A percentile compares a stretch with the other conserved stretches of the same genome.
Evolutionary conservation across 2,329 filamentous ascomycete species (phyloP).

Genomic region (Ophiosphaerella narmari): DNA sequence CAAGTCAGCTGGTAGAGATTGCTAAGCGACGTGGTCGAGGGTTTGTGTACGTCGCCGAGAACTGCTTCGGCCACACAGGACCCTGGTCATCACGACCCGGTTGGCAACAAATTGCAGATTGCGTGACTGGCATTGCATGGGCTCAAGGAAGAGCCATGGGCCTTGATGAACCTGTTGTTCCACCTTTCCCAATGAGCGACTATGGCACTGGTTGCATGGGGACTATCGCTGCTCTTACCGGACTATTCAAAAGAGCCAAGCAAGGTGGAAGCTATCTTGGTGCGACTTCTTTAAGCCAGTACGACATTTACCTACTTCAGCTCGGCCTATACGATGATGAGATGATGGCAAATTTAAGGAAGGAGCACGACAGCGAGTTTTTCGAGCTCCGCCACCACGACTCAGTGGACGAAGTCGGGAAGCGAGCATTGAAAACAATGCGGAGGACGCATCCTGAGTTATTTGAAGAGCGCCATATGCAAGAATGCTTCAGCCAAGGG

Average conservation of each 20-base stretch:
- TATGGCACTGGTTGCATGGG: slow-evolving; percentile 76
- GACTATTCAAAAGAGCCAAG: slow-evolving; percentile 66
- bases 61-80: slow-evolving; percentile 70
- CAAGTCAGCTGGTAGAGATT: slow-evolving; percentile 58
- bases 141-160: slow-evolving; percentile 67
- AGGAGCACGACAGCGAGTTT: slow-evolving; percentile 58
- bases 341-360: slow-evolving; percentile 59
- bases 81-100: slow-evolving; percentile 68
- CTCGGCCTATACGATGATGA: slow-evolving; percentile 61
- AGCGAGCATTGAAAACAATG: slow-evolving; percentile 62
- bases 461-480: slow-evolving; percentile 55
- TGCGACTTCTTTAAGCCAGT: slow-evolving; percentile 67
- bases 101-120: slow-evolving; percentile 76
- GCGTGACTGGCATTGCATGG: slow-evolving; percentile 64
- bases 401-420: slow-evolving; percentile 69
- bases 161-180: slow-evolving; percentile 66
- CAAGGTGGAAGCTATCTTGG: slow-evolving; percentile 70
- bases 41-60: slow-evolving; percentile 70
- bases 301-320: slow-evolving; percentile 68
- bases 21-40: slow-evolving; percentile 63
- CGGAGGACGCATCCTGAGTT: slow-evolving; percentile 58
- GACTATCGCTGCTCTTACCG: slow-evolving; percentile 67
- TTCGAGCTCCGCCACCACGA: slow-evolving; percentile 63
- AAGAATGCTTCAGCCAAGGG: slow-evolving; percentile 55
- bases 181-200: slow-evolving; percentile 63